Base-by-base conservation (phyloP, 1,284 basidiomycete genomes). In the Cryptococcus jaspeensis region DNA sequence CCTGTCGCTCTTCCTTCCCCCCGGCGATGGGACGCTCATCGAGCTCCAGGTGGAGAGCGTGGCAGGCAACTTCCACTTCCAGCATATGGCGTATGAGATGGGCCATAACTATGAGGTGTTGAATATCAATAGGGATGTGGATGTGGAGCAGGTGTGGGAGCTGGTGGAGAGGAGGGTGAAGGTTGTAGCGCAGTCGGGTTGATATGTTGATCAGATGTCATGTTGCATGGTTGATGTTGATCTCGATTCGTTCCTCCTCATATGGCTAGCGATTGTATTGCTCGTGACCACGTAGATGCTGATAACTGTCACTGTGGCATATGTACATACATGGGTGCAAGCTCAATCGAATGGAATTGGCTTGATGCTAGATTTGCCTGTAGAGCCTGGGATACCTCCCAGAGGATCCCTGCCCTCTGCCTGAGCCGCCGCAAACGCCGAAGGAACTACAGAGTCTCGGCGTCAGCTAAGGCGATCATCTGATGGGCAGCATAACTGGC, bases 281-380 rank as follows among this genome's bases (percentile, higher is more conserved):
- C 9, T 41, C 20, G 8, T 37, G 22, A n/a, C n/a, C n/a, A n/a
- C n/a, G n/a, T n/a, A n/a, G n/a, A n/a, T n/a, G n/a, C n/a, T n/a
- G n/a, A n/a, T n/a, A n/a, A n/a, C n/a, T n/a, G n/a, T n/a, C n/a
- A n/a, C n/a, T n/a, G n/a, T n/a, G n/a, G n/a, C 22, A 23, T 11
- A 25, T 39, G n/a, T 22, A 35, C 16, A 37, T 37, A 20, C 35
- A 9, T 35, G 12, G 37, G 9, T n/a, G 4, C 15, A 43, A 37
- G 15, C 45, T 62, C 63, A 90, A 72, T 90, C 89, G 67, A 92
- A 92, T 0, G 90, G 89, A n/a, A 92, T 87, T 22, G 88, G 87
- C 55, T 87, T 80, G 65, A 91, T 85, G 2, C 84, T 3, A 88
- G 85, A 44, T 61, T 38, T 22, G 35, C 35, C 41, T 3, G 63